phyloP scores from a whole-genome alignment of 2,329 filamentous ascomycete species.

The Chrysoporthe austroafricana region DNA sequence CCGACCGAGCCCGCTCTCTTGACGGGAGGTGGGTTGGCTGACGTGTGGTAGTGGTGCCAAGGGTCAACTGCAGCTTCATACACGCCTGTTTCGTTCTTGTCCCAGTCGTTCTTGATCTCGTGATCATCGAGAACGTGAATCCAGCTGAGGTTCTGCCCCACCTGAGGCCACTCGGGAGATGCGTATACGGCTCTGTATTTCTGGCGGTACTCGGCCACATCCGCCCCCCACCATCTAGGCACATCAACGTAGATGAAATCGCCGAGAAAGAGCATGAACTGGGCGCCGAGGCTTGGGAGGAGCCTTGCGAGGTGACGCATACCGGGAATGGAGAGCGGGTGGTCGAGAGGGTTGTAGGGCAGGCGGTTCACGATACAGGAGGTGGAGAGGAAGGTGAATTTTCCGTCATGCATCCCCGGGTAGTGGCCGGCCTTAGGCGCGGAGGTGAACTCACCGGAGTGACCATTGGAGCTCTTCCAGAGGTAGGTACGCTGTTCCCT shows the following conservation, averaged over 20 bases:
- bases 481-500: conserved; percentile 76
- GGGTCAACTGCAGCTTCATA: conserved; percentile 82
- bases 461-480: conserved; percentile 85
- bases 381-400: conserved; percentile 88
- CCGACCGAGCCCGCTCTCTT: conserved; percentile 48
- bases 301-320: conserved; percentile 76
- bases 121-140: conserved; percentile 97
- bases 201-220: conserved; percentile 76
- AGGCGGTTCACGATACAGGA: conserved; percentile 92
- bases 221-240: conserved; percentile 74
- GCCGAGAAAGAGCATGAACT: conserved; percentile 81
- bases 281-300: conserved; percentile 71
- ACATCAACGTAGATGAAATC: conserved; percentile 94
- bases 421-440: conserved; percentile 72
- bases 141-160: conserved; percentile 85
- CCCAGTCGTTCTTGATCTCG: conserved; percentile 95
- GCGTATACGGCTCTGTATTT: conserved; percentile 97
- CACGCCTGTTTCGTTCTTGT: conserved; percentile 76
- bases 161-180: conserved; percentile 84
- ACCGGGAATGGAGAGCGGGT: conserved; percentile 81
- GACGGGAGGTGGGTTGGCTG: conserved; percentile 77
- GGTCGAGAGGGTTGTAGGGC: conserved; percentile 83
- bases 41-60: conserved; percentile 83
- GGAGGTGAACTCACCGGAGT: conserved; percentile 79
- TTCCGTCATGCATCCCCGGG: conserved; percentile 63